These are phyloP conservation scores for Phoenix roebelenii DNA, from an alignment of 176 grass and related monocot genomes.

Conservation along the genomic window DNA sequence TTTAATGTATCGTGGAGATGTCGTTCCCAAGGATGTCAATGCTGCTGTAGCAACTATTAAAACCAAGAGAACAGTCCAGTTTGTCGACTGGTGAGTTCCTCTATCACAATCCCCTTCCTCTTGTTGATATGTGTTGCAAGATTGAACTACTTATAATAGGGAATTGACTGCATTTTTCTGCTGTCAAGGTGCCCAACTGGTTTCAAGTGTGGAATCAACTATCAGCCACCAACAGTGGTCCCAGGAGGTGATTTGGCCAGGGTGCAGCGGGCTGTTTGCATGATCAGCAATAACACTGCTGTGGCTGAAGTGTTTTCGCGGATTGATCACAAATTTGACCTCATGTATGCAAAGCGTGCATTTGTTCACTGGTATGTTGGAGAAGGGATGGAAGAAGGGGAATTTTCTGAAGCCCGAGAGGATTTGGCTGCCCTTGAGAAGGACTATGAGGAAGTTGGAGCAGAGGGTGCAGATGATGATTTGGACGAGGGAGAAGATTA, in stretches of 20 bases:
- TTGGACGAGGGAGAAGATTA: neutral
- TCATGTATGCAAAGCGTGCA: constrained; percentile 6
- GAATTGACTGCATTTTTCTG: neutral
- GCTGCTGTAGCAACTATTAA: constrained; percentile 10
- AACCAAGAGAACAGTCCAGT: constrained; percentile 7
- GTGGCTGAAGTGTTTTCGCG: constrained; percentile 7
- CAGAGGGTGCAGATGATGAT: constrained; percentile 8
- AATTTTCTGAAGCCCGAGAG: constrained; percentile 5
- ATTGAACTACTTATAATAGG: neutral
- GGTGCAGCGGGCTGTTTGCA: constrained; percentile 12
- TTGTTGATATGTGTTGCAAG: neutral
- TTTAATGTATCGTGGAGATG: constrained; percentile 12
- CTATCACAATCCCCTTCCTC: neutral
- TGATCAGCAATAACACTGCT: constrained; percentile 12
- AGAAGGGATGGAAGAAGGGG: constrained; percentile 12
- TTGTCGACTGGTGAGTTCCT: constrained; percentile 4
- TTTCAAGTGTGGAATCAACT: constrained; percentile 13
- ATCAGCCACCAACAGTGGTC: constrained; percentile 6
- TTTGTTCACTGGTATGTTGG: constrained; percentile 9
- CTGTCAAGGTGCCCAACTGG: constrained; percentile 3
- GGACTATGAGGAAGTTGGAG: constrained; percentile 11
- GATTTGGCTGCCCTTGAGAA: constrained; percentile 9
- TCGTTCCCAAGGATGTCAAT: constrained; percentile 10
- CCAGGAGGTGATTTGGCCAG: constrained; percentile 6
- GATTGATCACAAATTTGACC: constrained; percentile 9